Evolutionary conservation across 2,329 filamentous ascomycete genomes (phyloP).

Genomic region (Aspergillus fischeri): DNA sequence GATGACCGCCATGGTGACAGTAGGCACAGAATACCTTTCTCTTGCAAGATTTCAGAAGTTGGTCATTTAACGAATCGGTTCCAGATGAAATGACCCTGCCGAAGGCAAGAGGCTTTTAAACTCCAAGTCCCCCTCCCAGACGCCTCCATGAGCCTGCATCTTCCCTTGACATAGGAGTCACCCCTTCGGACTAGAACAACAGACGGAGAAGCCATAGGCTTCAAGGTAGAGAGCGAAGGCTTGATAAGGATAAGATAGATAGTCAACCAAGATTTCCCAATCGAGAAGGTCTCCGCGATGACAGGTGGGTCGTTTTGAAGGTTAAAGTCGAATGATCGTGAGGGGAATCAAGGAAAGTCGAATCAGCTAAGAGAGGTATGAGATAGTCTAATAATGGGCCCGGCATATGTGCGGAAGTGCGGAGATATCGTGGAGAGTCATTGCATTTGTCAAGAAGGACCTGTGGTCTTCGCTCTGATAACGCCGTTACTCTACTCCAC

Average conservation of each 20-base stretch:
- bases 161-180: not conserved
- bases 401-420: not conserved
- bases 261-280: conserved; percentile 14
- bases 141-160: not conserved
- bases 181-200: not conserved
- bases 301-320: conserved; percentile 10
- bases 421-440: not conserved
- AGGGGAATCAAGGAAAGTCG: not conserved
- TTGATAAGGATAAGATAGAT: conserved; percentile 23
- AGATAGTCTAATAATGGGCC: not conserved
- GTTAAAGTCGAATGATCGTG: conserved; percentile 15
- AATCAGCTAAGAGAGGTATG: not conserved
- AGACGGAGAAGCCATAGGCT: conserved; percentile 6
- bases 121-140: not conserved
- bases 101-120: not conserved
- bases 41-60: too few species aligned
- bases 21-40: not conserved
- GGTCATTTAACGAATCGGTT: not conserved
- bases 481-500: not conserved
- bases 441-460: not conserved
- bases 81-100: not conserved
- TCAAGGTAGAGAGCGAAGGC: not conserved
- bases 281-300: conserved; percentile 26
- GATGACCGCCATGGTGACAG: conserved; percentile 13
- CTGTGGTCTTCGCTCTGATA: not conserved